Base-by-base conservation (phyloP, 2,329 filamentous ascomycete genomes). In the Colletotrichum viniferum region DNA sequence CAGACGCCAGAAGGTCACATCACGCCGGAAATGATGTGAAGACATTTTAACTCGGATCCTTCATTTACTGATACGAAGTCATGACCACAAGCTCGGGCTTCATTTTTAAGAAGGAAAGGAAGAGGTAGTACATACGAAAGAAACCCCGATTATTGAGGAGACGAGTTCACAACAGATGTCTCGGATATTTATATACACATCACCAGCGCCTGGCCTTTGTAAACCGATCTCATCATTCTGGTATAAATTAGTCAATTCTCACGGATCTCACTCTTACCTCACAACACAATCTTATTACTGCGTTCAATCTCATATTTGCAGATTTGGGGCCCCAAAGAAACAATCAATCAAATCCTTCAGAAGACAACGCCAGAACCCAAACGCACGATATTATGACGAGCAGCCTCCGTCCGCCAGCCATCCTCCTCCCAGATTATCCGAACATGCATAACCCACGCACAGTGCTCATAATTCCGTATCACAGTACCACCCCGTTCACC, bases 401-500 rank as follows among this genome's bases (percentile, higher is more conserved):
- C 0, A 1, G 0, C 3, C 3, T 21, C 18, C 43, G 10, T 21
- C 10, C 10, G 3, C 2, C 18, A 48, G n/a, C 5, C 5, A 48
- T 21, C 0, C 9, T 48, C 1, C 43, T 4, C 3, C 18, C 18
- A 4, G 43, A 1, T 48, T 21, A 48, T 21, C 4, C 1, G 5
- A 0, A 7, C 3, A 48, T 1, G 18, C 1, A 48, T 21, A 13
- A 0, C 3, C 43, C 18, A 48, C 1, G 5, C 21, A n/a, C 38
- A 0, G 18, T 10, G 38, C 4, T 3, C 16, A n/a, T 6, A n/a
- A 9, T 1, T 43, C 2, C 9, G 38, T 43, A n/a, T 43, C 18
- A n/a, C 18, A 43, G 38, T n/a, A 12, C 38, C 38, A 43, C 2
- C 18, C 38, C 8, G 9, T 16, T n/a, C 1, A 5, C 4, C 4